Evolutionary conservation across 2,329 filamentous ascomycete genomes (phyloP), one percentile per base, ranked within the genome.

Genomic region (Alternaria arbusti): DNA sequence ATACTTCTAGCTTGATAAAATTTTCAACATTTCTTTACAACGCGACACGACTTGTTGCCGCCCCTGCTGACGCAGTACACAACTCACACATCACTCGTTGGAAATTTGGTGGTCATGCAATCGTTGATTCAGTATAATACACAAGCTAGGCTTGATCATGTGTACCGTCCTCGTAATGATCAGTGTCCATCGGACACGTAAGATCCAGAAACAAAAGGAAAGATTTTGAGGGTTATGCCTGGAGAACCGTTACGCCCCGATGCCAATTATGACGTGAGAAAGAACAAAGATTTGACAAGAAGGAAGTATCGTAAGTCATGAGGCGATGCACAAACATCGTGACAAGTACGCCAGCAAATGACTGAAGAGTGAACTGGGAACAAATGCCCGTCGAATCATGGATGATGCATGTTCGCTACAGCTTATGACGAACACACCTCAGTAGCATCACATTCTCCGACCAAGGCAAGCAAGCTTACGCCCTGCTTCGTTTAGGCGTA

Each of bases 401-500:
- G 28, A 52, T 32, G 22, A 52, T 17, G 49, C 23, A 36, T 32
- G 30, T 40, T 22, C 15, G 30, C 20, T 12, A 23, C 20, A 23
- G 13, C 49, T 52, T 17, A 20, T 36, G n/a, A 25, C 49, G 30
- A 40, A 20, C 28, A 52, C 30, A 52, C 36, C 11, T 26, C 44
- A 25, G 7, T 5, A 59, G 30, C 23, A 25, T 43, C 46, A 26
- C 4, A 26, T 15, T 40, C 49, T 36, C 20, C 12, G 30, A 22
- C 30, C 20, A 52, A 52, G 13, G 22, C 15, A 8, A 25, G 20
- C 30, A 40, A 36, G 30, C 36, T 69, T 45, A 78, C 54, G 68
- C 69, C 57, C 74, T 78, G 64, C 54, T 68, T 32, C 77, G 76
- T 73, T 80, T 82, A 4, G 80, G 80, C 12, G 77, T 80, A 22